Conservation (phyloP, 352 stramenopile genomes). For the Nothophytophthora sp. region DNA sequence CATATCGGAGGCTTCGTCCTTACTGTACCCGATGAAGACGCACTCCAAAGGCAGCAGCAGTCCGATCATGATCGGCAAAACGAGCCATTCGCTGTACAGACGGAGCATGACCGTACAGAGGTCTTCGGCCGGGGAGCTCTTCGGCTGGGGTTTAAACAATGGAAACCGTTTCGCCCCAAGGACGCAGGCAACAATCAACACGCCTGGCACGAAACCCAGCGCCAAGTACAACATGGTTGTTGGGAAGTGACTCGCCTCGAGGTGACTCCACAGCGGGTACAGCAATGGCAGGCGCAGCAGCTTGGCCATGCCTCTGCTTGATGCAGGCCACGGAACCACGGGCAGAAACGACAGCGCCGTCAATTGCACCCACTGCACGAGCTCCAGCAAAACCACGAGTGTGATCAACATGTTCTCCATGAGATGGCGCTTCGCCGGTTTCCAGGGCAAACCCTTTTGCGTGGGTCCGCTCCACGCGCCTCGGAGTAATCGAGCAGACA, state of each 20-base stretch:
- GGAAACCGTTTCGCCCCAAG: slow-evolving; percentile 54
- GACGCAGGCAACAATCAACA: slow-evolving; percentile 28
- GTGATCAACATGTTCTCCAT: slow-evolving; percentile 36
- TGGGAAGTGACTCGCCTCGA: slow-evolving; percentile 33
- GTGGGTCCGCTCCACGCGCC: slow-evolving; percentile 42
- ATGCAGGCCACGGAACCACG: slow-evolving; percentile 46
- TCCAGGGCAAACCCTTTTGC: slow-evolving; percentile 27
- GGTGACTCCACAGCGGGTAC: slow-evolving; percentile 51
- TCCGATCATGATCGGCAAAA: slow-evolving; percentile 47
- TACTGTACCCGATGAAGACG: slow-evolving; percentile 44
- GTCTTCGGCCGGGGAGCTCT: slow-evolving; percentile 42
- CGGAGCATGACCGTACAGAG: slow-evolving; percentile 47
- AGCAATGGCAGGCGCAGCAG: slow-evolving; percentile 44
- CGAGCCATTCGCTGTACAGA: slow-evolving; percentile 56
- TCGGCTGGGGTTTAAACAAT: slow-evolving; percentile 67
- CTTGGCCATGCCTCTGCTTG: slow-evolving; percentile 30
- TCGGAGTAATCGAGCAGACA: slow-evolving; percentile 4
- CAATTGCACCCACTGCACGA: slow-evolving; percentile 52
- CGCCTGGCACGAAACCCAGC: slow-evolving; percentile 35
- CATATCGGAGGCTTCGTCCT: slow-evolving; percentile 10
- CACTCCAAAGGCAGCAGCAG: slow-evolving; percentile 62
- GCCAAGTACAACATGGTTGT: slow-evolving; percentile 40
- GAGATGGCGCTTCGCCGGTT: slow-evolving; percentile 15
- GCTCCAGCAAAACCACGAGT: slow-evolving; percentile 35
- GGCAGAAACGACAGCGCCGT: slow-evolving; percentile 51